Base-by-base conservation (phyloP, 2,329 filamentous ascomycete species). In the Aspergillus amoenus region DNA sequence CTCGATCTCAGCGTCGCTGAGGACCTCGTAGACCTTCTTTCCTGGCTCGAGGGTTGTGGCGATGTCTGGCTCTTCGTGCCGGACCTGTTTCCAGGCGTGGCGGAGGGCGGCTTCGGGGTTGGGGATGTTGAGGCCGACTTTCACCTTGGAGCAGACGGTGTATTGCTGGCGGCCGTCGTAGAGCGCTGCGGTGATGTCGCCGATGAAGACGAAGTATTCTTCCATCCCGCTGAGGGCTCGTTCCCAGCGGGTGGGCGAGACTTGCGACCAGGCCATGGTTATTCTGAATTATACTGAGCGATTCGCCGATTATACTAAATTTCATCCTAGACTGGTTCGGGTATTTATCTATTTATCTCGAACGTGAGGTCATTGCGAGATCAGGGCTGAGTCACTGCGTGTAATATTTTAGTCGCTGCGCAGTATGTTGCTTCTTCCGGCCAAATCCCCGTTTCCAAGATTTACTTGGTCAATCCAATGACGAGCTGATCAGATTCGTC, bases 1-100 rank as follows among this genome's bases (percentile, higher is more conserved):
- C 37, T 52, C 34, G 4, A 57, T 17, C 8, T 21, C 42, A 5
- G 48, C 8, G 6, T 57, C 42, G 37, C 52, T 43, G 21, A 45
- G 39, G 5, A 44, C 48, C 2, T 44, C 22, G 32, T 52, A 52
- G 21, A 57, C 18, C n/a, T 47, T 52, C 48, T 51, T 51, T 6
- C 48, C 48, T 0, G 9, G 9, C 18, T 51, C 48, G 15, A 42
- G 18, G 15, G 37, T 22, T 6, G 48, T 42, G 9, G 48, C 48
- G 22, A 51, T 51, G 15, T 51, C 37, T 8, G 48, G 48, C 8
- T 51, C 37, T 17, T 51, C 48, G 37, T 41, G 30, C 15, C 37
- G 48, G 15, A 51, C 37, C n/a, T 51, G 34, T 15, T 41, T 51
- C 48, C 48, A 51, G 4, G 48, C 48, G n/a, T 51, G 18, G 0